Conservation (phyloP, 2,329 filamentous ascomycete species). For the Emmonsia crescens region DNA sequence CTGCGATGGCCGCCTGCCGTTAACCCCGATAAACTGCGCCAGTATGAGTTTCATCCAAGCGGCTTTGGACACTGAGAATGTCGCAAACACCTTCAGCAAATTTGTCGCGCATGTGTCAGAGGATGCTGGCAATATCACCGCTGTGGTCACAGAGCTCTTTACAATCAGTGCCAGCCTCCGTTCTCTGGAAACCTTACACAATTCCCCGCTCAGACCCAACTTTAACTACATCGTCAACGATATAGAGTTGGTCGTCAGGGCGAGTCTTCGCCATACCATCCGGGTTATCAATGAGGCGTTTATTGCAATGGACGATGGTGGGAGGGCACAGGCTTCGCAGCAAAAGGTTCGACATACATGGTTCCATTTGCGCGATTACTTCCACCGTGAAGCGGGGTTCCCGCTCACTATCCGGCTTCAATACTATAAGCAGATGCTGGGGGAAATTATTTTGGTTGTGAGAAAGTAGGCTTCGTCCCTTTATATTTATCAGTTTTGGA, state of each 20-base stretch:
- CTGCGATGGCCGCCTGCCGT: neutral
- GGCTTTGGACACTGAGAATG: constrained; percentile 42
- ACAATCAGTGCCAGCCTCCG: constrained; percentile 42
- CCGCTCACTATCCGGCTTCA: constrained; percentile 39
- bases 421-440: constrained; percentile 41
- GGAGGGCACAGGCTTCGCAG: constrained; percentile 13
- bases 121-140: constrained; percentile 42
- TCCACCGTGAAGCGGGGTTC: constrained; percentile 38
- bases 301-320: constrained; percentile 25
- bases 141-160: constrained; percentile 44
- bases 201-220: constrained; percentile 27
- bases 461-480: constrained; percentile 32
- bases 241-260: constrained; percentile 35
- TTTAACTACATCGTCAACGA: constrained; percentile 36
- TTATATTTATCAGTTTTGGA: too few species aligned
- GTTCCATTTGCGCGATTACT: constrained; percentile 38
- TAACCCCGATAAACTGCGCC: constrained; percentile 12
- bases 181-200: constrained; percentile 35
- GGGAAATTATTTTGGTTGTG: constrained; percentile 34
- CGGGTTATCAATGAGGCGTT: constrained; percentile 40
- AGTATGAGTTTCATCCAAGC: constrained; percentile 33
- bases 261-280: constrained; percentile 42
- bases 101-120: constrained; percentile 43
- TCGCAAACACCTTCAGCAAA: constrained; percentile 39
- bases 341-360: constrained; percentile 40